These are phyloP conservation scores for Seiridium cupressi DNA, from an alignment of 2,329 filamentous ascomycete species.

Conservation along the genomic window DNA sequence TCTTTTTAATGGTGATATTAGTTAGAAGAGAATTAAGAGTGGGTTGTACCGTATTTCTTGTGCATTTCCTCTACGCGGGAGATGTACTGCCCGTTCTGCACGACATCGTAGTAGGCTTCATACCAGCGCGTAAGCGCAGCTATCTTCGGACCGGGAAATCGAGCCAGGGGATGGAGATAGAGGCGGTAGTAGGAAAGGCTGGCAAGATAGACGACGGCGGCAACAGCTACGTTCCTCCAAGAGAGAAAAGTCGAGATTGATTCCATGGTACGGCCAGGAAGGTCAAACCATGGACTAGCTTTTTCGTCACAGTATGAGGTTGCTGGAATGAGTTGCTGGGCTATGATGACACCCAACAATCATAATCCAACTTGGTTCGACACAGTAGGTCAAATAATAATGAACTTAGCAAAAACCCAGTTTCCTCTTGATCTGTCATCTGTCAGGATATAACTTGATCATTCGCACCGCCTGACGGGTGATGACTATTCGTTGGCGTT, in stretches of 20 bases:
- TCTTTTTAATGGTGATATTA: not conserved
- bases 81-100: conserved; percentile 11
- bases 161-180: conserved; percentile 9
- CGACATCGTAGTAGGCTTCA: conserved; percentile 15
- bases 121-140: conserved; percentile 13
- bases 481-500: too few species aligned
- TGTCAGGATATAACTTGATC: too few species aligned
- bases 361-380: too few species aligned
- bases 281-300: too few species aligned
- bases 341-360: too few species aligned
- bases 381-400: too few species aligned
- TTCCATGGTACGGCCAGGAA: not conserved
- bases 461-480: too few species aligned
- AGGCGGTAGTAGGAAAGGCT: not conserved
- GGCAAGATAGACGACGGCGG: not conserved
- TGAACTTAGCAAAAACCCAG: too few species aligned
- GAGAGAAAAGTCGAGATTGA: not conserved
- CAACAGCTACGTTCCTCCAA: not conserved
- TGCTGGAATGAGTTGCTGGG: too few species aligned
- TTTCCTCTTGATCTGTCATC: too few species aligned
- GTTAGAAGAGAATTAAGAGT: too few species aligned
- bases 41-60: conserved; percentile 12
- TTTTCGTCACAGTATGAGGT: too few species aligned
- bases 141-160: conserved; percentile 15
- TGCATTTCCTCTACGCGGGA: conserved; percentile 14